phyloP scores from a whole-genome alignment of 2,329 filamentous ascomycete genomes.

The Fusarium sp. region DNA sequence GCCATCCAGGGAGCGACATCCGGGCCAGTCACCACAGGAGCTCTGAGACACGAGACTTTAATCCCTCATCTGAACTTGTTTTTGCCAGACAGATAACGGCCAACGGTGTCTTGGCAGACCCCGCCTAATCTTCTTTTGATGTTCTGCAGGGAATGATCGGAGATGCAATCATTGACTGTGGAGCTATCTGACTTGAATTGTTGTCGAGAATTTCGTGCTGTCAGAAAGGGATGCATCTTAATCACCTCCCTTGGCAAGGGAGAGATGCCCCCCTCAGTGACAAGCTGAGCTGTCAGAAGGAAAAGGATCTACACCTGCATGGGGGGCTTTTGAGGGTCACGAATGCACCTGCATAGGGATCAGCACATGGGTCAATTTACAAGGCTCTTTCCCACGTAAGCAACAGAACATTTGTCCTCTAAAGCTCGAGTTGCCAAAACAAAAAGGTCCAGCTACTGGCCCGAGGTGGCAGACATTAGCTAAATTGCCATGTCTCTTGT shows the following conservation, averaged over 20 bases:
- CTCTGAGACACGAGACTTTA: not conserved
- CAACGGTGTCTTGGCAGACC: not conserved
- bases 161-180: not conserved
- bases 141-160: not conserved
- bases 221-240: not conserved
- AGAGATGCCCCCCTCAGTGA: not conserved
- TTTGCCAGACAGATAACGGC: not conserved
- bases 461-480: no score
- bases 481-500: no score
- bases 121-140: not conserved
- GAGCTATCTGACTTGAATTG: not conserved
- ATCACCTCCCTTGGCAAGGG: not conserved
- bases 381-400: no score
- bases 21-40: not conserved
- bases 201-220: not conserved
- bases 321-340: not conserved
- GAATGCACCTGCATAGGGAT: not conserved
- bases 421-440: no score
- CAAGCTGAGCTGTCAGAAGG: not conserved
- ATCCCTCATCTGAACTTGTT: not conserved
- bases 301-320: not conserved
- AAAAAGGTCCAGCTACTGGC: no score
- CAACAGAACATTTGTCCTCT: no score
- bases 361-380: not conserved
- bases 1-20: not conserved